These are phyloP conservation scores for Lactifluus volemus DNA, from an alignment of 768 basidiomycete species.

Conservation along the genomic window DNA sequence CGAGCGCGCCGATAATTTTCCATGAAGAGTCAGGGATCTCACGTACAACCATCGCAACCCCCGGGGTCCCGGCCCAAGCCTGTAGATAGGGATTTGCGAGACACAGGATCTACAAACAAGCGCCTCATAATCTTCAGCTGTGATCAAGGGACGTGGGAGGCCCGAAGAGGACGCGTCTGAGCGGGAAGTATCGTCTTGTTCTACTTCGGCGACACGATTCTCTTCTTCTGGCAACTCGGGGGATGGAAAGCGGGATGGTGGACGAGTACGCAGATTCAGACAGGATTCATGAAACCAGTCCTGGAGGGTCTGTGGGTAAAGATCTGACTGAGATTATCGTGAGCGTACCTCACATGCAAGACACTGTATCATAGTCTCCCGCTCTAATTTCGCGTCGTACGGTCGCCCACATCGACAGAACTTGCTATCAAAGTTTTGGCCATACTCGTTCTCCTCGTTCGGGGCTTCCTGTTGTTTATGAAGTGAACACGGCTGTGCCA, in stretches of 20 bases:
- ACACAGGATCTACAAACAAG: constrained; percentile 70
- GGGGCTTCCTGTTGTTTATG: constrained; percentile 44
- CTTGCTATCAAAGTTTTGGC: constrained; percentile 58
- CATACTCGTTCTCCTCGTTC: constrained; percentile 57
- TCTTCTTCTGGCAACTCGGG: constrained; percentile 16
- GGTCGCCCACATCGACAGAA: constrained; percentile 71
- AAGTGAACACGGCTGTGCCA: constrained; percentile 56
- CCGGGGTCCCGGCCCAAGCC: constrained; percentile 60
- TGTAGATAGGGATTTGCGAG: constrained; percentile 41
- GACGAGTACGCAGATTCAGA: constrained; percentile 66
- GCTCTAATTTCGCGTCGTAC: constrained; percentile 66
- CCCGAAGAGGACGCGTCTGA: constrained; percentile 59
- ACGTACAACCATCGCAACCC: constrained; percentile 59
- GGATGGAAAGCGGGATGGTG: constrained; percentile 37
- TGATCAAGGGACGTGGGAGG: constrained; percentile 59
- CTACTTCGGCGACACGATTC: constrained; percentile 3
- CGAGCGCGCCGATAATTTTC: constrained; percentile 35
- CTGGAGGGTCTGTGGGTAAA: constrained; percentile 29
- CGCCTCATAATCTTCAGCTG: constrained; percentile 62
- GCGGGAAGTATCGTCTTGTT: constrained; percentile 37
- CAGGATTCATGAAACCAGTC: constrained; percentile 93
- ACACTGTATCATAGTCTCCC: constrained; percentile 86
- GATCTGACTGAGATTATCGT: background rate
- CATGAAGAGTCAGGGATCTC: constrained; percentile 39
- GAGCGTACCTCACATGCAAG: constrained; percentile 67